These are phyloP conservation scores for Diaporthe helianthi DNA, from an alignment of 2,329 filamentous ascomycete species.

Conservation along the genomic window DNA sequence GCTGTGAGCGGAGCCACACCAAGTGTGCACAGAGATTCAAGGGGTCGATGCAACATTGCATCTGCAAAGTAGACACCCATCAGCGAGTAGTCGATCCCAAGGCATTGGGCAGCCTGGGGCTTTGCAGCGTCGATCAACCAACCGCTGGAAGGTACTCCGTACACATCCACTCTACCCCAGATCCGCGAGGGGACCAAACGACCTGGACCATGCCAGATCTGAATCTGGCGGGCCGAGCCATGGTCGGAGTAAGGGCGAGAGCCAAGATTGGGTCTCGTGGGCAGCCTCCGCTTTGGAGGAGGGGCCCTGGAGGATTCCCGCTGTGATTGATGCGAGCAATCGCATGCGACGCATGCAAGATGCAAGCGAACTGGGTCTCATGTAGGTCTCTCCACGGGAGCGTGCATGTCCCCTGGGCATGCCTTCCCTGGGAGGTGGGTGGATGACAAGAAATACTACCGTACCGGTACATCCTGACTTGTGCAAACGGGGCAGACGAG, in stretches of 20 bases:
- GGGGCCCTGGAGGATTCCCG: slow-evolving; percentile 5
- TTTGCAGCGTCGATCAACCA: slow-evolving; percentile 27
- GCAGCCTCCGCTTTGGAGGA: slow-evolving; percentile 6
- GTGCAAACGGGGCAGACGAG: slow-evolving; percentile 16
- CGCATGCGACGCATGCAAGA: slow-evolving; percentile 26
- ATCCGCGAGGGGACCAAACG: background rate
- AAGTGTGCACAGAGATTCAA: background rate
- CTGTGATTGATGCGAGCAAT: slow-evolving; percentile 24
- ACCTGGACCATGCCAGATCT: slow-evolving; percentile 24
- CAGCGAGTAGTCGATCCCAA: slow-evolving; percentile 25
- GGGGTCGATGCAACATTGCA: slow-evolving; percentile 30
- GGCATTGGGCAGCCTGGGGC: slow-evolving; percentile 23
- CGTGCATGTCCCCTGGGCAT: slow-evolving; percentile 28
- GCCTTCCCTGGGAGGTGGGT: slow-evolving; percentile 20
- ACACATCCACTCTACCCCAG: slow-evolving; percentile 19
- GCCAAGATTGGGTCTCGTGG: slow-evolving; percentile 16
- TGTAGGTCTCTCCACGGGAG: slow-evolving; percentile 28
- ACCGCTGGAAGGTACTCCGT: background rate
- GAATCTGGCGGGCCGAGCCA: slow-evolving; percentile 28
- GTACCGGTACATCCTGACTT: slow-evolving; percentile 34
- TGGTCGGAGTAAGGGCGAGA: slow-evolving; percentile 1
- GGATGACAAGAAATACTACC: slow-evolving; percentile 31
- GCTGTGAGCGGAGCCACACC: background rate
- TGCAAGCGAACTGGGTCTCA: slow-evolving; percentile 30
- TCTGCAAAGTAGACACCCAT: slow-evolving; percentile 6